Evolutionary conservation across 2,329 filamentous ascomycete genomes (phyloP).

Genomic region (Cercospora canescens): DNA sequence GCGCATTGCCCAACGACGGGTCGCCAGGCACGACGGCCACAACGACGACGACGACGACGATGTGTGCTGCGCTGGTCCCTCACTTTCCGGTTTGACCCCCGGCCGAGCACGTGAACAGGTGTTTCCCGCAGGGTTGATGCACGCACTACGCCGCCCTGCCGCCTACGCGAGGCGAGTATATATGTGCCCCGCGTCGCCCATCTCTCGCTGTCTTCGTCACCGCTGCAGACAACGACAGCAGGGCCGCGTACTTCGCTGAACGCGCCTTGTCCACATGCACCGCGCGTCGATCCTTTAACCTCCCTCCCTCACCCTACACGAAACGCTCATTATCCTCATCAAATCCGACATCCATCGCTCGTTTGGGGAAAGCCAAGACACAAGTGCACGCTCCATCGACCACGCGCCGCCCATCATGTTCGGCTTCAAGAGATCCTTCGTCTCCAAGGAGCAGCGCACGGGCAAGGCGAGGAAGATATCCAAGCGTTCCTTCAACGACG

Average conservation of each 20-base stretch:
- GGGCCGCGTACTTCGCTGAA: slow-evolving; percentile 27
- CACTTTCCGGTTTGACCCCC: not conserved
- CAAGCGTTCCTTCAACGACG: slow-evolving; percentile 76
- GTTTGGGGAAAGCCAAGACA: slow-evolving; percentile 34
- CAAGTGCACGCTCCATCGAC: slow-evolving; percentile 13
- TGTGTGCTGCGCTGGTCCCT: not conserved
- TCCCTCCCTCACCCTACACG: slow-evolving; percentile 16
- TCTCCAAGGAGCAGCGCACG: slow-evolving; percentile 73
- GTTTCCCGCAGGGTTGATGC: not conserved
- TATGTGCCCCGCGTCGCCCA: slow-evolving; percentile 9
- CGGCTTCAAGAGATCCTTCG: slow-evolving; percentile 74
- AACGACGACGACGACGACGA: not conserved
- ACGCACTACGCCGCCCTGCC: not conserved
- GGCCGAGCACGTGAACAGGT: not conserved
- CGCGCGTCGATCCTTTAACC: slow-evolving; percentile 53
- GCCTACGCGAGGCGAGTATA: slow-evolving; percentile 10
- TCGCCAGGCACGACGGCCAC: not conserved
- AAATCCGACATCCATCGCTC: slow-evolving; percentile 46
- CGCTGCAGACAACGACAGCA: slow-evolving; percentile 34
- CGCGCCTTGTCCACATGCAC: slow-evolving; percentile 55
- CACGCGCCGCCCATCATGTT: slow-evolving; percentile 69
- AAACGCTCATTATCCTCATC: slow-evolving; percentile 43
- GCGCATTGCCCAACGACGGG: not conserved
- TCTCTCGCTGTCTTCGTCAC: slow-evolving; percentile 28
- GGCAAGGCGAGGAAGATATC: slow-evolving; percentile 80